Evolutionary conservation across 2,329 filamentous ascomycete species (phyloP).

Genomic region (Fusarium avenaceum): DNA sequence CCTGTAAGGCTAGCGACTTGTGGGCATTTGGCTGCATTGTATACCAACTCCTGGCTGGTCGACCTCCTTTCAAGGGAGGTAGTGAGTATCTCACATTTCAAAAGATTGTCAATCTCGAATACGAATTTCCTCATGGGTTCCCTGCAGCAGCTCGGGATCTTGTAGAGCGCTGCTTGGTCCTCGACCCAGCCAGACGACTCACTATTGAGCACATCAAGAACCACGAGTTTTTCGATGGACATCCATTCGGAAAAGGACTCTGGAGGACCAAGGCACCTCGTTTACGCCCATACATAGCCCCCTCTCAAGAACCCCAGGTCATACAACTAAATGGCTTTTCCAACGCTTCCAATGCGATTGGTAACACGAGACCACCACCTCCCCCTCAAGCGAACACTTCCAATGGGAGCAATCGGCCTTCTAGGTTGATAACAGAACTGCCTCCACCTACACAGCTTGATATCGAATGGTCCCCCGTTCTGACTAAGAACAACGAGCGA

Average conservation of each 20-base stretch:
- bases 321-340: constrained; percentile 78
- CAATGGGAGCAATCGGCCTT: constrained; percentile 71
- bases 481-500: constrained; percentile 90
- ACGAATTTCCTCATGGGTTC: constrained; percentile 91
- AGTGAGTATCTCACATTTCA: constrained; percentile 99
- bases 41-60: constrained; percentile 94
- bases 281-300: constrained; percentile 85
- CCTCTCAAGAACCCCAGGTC: constrained; percentile 77
- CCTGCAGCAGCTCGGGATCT: constrained; percentile 88
- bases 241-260: constrained; percentile 83
- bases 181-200: constrained; percentile 86
- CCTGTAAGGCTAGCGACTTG: constrained; percentile 96
- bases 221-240: constrained; percentile 93
- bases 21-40: constrained; percentile 99
- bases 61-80: constrained; percentile 94
- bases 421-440: constrained; percentile 91
- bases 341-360: constrained; percentile 49
- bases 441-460: constrained; percentile 97
- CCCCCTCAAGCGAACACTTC: constrained; percentile 55
- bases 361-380: constrained; percentile 52
- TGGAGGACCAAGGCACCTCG: constrained; percentile 94
- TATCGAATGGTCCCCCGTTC: constrained; percentile 97
- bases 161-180: constrained; percentile 88
- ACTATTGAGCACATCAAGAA: constrained; percentile 97
- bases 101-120: constrained; percentile 95